Evolutionary conservation across 2,329 filamentous ascomycete genomes (phyloP).

Genomic region (Sporothrix curviconia): DNA sequence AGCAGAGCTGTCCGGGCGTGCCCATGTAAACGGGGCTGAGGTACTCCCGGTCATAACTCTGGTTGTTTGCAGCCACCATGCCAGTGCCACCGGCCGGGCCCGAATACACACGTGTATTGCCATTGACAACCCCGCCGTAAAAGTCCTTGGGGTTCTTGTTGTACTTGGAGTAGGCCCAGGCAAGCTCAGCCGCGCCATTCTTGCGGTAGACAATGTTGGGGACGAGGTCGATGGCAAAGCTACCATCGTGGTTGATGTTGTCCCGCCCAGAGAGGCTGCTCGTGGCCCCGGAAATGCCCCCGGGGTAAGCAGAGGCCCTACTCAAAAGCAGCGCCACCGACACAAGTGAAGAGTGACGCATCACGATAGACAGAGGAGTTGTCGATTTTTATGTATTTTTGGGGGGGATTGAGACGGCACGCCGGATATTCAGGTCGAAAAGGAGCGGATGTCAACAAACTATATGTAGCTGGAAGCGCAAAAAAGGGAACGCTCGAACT

Average conservation of each 20-base stretch:
- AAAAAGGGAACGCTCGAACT: no score
- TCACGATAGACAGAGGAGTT: background rate
- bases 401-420: no score
- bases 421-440: no score
- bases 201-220: constrained; percentile 30
- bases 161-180: constrained; percentile 33
- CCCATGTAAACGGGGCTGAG: constrained; percentile 59
- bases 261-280: no score
- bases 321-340: constrained; percentile 1
- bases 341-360: background rate
- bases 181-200: constrained; percentile 29
- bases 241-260: background rate
- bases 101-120: background rate
- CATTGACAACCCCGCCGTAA: no score
- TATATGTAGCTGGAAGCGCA: no score
- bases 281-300: no score
- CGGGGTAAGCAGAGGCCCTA: no score
- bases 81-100: constrained; percentile 19
- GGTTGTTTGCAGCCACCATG: constrained; percentile 22
- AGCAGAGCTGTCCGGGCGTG: constrained; percentile 47
- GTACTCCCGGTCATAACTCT: constrained; percentile 47
- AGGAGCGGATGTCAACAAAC: background rate
- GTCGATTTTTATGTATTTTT: no score
- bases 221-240: constrained; percentile 28
- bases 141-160: constrained; percentile 22